Conservation (phyloP, 2,329 filamentous ascomycete genomes). For the Pseudogymnoascus sp. region DNA sequence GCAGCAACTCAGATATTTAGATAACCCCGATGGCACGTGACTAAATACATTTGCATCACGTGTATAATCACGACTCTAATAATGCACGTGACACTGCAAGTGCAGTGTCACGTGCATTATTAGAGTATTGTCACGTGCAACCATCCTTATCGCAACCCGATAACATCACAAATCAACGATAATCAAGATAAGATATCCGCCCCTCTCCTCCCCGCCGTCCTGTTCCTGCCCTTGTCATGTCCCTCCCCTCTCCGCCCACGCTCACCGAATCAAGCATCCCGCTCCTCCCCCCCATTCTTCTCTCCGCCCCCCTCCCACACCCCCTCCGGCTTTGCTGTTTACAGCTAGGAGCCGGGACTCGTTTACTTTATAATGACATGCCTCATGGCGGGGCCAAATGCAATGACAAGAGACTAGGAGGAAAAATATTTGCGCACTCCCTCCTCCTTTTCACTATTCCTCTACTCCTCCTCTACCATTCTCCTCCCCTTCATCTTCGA, state of each 20-base stretch:
- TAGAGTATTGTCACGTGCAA: too few relatives aligned
- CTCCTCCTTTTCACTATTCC: not conserved
- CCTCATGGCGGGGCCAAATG: not conserved
- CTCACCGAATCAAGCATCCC: not conserved
- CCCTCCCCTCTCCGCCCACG: not conserved
- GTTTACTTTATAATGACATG: not conserved
- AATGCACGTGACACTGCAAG: too few relatives aligned
- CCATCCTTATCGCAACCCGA: not conserved
- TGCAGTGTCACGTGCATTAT: too few relatives aligned
- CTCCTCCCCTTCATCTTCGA: not conserved
- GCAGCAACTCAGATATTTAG: not conserved
- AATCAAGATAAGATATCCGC: conserved; percentile 2
- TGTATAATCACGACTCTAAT: not conserved
- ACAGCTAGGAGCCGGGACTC: not conserved
- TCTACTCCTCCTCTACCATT: not conserved
- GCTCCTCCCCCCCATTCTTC: not conserved
- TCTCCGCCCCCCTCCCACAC: not conserved
- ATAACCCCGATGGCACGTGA: not conserved
- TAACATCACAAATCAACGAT: not conserved
- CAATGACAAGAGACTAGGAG: not conserved
- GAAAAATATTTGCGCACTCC: not conserved
- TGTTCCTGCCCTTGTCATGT: not conserved
- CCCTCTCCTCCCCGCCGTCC: not conserved
- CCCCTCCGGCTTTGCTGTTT: not conserved
- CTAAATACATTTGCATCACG: not conserved